Conservation (phyloP, 257 asterid species). For the Solanum commersonii region DNA sequence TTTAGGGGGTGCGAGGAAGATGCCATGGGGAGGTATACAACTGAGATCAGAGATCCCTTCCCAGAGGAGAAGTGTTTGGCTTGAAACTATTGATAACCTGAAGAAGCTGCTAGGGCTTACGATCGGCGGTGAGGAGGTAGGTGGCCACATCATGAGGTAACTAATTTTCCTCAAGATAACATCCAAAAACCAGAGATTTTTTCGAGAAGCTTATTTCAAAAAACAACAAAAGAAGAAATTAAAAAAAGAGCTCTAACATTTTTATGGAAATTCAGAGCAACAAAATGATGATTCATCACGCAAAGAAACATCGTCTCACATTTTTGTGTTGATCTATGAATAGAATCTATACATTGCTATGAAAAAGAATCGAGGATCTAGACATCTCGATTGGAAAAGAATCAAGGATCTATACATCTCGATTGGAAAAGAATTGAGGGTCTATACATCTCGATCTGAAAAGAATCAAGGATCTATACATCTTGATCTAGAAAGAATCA, state of each 20-base stretch:
- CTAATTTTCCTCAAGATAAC: neutral
- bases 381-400: neutral
- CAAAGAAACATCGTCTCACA: neutral
- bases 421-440: neutral
- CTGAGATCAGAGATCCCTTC: neutral
- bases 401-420: neutral
- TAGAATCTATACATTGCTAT: neutral
- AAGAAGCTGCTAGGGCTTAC: conserved; percentile 1
- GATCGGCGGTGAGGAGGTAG: neutral
- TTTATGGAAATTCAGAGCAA: too few species aligned
- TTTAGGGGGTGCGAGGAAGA: neutral
- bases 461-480: neutral
- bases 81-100: neutral
- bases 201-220: neutral
- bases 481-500: too few species aligned
- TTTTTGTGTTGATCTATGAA: neutral
- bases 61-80: neutral
- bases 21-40: neutral
- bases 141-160: neutral
- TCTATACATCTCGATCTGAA: too few species aligned
- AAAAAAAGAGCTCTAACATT: neutral
- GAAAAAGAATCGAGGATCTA: neutral
- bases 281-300: neutral
- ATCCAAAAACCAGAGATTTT: neutral
- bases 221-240: neutral